phyloP scores from a whole-genome alignment of 257 asterid genomes.

The Lycium ferocissimum region DNA sequence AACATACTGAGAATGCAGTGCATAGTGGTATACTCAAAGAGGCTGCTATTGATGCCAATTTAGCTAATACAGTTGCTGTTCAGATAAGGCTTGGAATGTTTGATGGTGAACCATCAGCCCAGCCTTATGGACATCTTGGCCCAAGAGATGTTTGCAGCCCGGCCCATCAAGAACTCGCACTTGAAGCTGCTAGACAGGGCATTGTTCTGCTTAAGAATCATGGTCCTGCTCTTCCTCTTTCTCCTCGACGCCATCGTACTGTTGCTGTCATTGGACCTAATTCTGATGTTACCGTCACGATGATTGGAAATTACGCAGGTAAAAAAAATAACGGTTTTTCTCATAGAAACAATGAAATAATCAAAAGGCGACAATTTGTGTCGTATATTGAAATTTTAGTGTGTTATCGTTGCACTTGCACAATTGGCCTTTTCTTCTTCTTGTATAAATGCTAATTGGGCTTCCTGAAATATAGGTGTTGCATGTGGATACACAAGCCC shows the following conservation, averaged over 20 bases:
- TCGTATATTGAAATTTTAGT: not conserved
- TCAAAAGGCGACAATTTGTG: not conserved
- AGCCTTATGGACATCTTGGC: slow-evolving; percentile 64
- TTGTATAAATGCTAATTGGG: too few relatives aligned
- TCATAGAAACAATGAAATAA: not conserved
- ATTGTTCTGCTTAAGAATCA: slow-evolving; percentile 72
- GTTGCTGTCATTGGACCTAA: slow-evolving; percentile 84
- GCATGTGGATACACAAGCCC: slow-evolving; percentile 82
- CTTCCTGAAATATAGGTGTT: slow-evolving; percentile 21
- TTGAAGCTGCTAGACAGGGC: slow-evolving; percentile 85
- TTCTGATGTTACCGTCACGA: slow-evolving; percentile 68
- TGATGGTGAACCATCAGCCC: slow-evolving; percentile 73
- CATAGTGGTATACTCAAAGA: slow-evolving; percentile 64
- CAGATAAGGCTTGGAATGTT: slow-evolving; percentile 90
- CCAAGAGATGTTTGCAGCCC: slow-evolving; percentile 71
- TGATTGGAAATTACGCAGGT: slow-evolving; percentile 92
- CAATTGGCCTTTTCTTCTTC: too few relatives aligned
- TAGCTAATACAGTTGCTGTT: slow-evolving; percentile 62
- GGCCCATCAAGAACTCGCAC: slow-evolving; percentile 70
- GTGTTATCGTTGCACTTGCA: too few relatives aligned
- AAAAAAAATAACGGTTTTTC: not conserved
- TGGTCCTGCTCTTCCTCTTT: slow-evolving; percentile 72
- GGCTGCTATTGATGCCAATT: slow-evolving; percentile 54
- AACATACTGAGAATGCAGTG: slow-evolving; percentile 71
- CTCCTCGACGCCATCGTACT: slow-evolving; percentile 53